Evolutionary conservation across 2,329 filamentous ascomycete genomes (phyloP).

Genomic region (Thelonectria olida): DNA sequence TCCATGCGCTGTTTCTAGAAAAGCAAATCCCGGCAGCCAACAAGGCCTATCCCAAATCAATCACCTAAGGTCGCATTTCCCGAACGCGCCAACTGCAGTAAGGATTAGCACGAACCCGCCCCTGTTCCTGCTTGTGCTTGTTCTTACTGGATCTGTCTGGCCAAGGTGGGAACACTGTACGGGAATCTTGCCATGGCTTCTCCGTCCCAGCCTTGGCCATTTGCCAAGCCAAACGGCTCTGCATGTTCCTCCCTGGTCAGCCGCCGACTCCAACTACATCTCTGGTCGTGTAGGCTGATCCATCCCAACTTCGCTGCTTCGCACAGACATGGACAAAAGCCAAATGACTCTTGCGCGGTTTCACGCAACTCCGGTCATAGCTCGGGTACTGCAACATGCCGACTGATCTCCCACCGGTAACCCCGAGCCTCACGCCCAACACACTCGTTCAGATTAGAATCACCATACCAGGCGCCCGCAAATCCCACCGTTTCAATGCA

Average conservation of each 20-base stretch:
- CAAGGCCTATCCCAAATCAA: not conserved
- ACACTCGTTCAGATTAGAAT: not conserved
- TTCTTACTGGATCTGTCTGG: not conserved
- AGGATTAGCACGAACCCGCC: not conserved
- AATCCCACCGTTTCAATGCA: not conserved
- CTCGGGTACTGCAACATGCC: not conserved
- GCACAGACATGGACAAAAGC: not conserved
- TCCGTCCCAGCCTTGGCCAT: not conserved
- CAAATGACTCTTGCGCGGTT: not conserved
- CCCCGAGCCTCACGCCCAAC: not conserved
- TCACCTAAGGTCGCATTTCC: not conserved
- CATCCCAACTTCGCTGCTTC: not conserved
- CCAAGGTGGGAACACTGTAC: not conserved
- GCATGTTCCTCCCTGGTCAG: not conserved
- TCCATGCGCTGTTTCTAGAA: constrained; percentile 15
- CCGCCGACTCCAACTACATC: not conserved
- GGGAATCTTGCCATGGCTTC: no score
- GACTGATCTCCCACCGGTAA: not conserved
- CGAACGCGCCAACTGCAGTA: not conserved
- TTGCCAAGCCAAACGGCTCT: not conserved
- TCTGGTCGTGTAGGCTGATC: not conserved
- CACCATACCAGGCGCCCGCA: not conserved
- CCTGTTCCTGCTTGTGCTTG: not conserved
- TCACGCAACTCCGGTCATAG: not conserved
- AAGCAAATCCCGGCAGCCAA: not conserved